Base-by-base conservation (phyloP, 495 filamentous ascomycete genomes). In the Saxophila tyrrhenica region DNA sequence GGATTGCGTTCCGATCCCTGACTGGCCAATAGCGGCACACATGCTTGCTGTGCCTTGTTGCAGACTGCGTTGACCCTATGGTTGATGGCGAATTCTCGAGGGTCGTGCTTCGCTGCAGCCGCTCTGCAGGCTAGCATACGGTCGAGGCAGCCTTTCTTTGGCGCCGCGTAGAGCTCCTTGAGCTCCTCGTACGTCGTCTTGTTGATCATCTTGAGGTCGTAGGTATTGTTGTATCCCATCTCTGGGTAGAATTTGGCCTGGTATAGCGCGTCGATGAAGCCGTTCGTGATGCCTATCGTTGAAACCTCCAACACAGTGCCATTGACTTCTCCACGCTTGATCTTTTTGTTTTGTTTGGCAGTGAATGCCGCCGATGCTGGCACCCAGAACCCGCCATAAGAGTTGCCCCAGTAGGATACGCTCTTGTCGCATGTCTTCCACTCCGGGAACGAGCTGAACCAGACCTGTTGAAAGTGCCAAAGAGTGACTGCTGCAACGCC, bases 61-160 rank as follows among this genome's bases (percentile, higher is more conserved):
- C 77, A 80, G 39, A 74, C 54, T 24, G 58, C 50, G 62, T 79
- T 79, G 25, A 81, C 76, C 22, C 57, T 56, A 2, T 61, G 21
- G 25, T 76, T 68, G 58, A 70, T 59, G 21, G 73, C 76, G 20
- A 62, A 59, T 43, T 75, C 67, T 3, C 66, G 53, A 0, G 75
- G 72, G 57, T 82, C 78, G 29, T 69, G 63, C 21, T 56, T 52
- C 11, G 59, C 56, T 15, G 66, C 73, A 24, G 68, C 68, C 11
- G 65, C 56, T 8, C 78, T 71, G 61, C 80, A 82, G 45, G 71
- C 35, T 38, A 70, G 63, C 50, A 79, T 76, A 44, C 72, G 66
- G 52, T 78, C 75, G 20, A 65, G 63, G 59, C 80, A 84, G 19
- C 80, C 80, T 35, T 67, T 70, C 13, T 65, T 57, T 13, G 56